These are phyloP conservation scores for Claviceps purpurea DNA, from an alignment of 2,329 filamentous ascomycete genomes.

Conservation along the genomic window DNA sequence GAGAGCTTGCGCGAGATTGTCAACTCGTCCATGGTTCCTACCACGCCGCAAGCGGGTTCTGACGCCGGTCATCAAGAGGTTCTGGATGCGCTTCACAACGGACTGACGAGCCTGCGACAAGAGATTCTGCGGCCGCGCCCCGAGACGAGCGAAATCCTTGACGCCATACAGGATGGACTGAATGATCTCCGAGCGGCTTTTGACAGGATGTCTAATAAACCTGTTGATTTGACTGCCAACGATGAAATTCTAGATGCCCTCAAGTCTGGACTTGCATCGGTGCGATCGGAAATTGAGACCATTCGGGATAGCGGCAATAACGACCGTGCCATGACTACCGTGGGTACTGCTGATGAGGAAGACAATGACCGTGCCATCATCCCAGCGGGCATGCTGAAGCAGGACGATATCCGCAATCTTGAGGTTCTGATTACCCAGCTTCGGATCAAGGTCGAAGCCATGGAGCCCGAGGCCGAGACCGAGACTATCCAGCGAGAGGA, in stretches of 20 bases:
- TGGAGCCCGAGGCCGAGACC: conserved; percentile 18
- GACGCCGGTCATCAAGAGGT: conserved; percentile 45
- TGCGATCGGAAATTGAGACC: conserved; percentile 66
- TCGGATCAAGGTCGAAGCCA: conserved; percentile 62
- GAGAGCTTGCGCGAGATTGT: conserved; percentile 70
- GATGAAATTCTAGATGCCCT: conserved; percentile 84
- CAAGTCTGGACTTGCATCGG: conserved; percentile 62
- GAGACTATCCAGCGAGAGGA: conserved; percentile 36
- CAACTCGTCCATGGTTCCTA: conserved; percentile 53
- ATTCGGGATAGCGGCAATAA: conserved; percentile 47
- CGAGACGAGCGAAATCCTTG: conserved; percentile 77
- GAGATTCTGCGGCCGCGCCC: conserved; percentile 56
- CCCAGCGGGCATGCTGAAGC: conserved; percentile 41
- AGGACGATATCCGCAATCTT: conserved; percentile 71
- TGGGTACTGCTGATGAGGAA: conserved; percentile 24
- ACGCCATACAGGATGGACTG: conserved; percentile 80
- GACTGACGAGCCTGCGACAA: conserved; percentile 59
- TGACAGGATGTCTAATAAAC: conserved; percentile 65
- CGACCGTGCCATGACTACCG: conserved; percentile 40
- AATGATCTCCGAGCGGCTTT: conserved; percentile 64
- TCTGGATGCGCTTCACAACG: conserved; percentile 55
- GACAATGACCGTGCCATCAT: conserved; percentile 15
- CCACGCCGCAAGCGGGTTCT: conserved; percentile 28
- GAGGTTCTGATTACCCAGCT: conserved; percentile 74
- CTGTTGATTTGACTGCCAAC: conserved; percentile 67